phyloP scores from a whole-genome alignment of 164 flowering plant species.

The Amborella trichopoda region DNA sequence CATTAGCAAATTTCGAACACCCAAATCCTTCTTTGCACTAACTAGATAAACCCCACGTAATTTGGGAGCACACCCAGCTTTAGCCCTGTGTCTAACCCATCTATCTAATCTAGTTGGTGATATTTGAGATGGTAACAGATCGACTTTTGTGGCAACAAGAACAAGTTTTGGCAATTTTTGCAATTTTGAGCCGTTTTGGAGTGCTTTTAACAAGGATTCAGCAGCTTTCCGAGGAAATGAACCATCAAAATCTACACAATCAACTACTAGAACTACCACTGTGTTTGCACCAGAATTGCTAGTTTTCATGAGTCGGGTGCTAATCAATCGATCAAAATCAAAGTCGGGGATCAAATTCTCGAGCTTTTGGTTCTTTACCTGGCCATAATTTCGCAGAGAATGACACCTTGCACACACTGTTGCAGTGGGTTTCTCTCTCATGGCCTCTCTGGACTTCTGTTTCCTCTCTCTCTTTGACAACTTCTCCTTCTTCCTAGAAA shows the following conservation, averaged over 20 bases:
- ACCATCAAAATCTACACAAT: constrained; percentile 96
- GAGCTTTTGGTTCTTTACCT: constrained; percentile 67
- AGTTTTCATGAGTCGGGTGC: constrained; percentile 48
- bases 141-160: constrained; percentile 89
- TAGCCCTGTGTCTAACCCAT: constrained; percentile 92
- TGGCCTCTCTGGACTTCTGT: constrained; percentile 42
- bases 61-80: constrained; percentile 77
- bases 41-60: constrained; percentile 80
- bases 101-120: constrained; percentile 82
- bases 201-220: constrained; percentile 64
- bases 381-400: constrained; percentile 88
- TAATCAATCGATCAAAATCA: constrained; percentile 76
- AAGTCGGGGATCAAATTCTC: constrained; percentile 96
- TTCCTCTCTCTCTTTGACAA: constrained; percentile 72
- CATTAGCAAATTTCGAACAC: constrained; percentile 68
- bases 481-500: constrained; percentile 37
- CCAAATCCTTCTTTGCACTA: constrained; percentile 80
- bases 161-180: constrained; percentile 70
- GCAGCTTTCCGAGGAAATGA: constrained; percentile 87
- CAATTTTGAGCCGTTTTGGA: constrained; percentile 27
- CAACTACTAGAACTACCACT: constrained; percentile 90
- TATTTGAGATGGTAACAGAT: constrained; percentile 80
- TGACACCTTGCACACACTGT: constrained; percentile 88
- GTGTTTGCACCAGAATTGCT: constrained; percentile 1
- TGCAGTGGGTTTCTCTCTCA: constrained; percentile 28